Base-by-base conservation (phyloP, 2,329 filamentous ascomycete genomes). In the Curvularia spicifera region DNA sequence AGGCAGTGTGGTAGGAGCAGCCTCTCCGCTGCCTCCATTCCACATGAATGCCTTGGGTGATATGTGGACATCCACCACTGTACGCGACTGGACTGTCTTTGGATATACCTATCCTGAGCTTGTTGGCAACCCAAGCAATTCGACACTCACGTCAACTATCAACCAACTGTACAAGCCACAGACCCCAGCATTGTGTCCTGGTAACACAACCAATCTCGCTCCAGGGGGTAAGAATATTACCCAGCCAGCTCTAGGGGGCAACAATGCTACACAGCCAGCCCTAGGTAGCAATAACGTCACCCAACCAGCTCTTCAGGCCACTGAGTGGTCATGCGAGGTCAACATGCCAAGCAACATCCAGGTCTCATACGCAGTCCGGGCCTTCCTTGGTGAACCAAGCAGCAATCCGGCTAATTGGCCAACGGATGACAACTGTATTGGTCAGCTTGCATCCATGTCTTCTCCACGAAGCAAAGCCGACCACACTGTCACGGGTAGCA, bases 371-470 rank as follows among this genome's bases (percentile, higher is more conserved):
- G 67, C 69, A 2, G 71, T 75, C 13, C 68, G 71, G n/a, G 66
- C 65, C 15, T 75, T 75, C 65, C 60, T 75, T 20, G 72, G 72
- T 13, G 65, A 63, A 6, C 70, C 70, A 0, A 56, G 64, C 43
- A 28, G 54, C 1, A 65, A 73, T 42, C 69, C 71, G 1, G 63
- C 59, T 12, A 61, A 71, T 7, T 74, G 79, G 75, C 64, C 74
- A 5, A 75, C 72, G 1, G 77, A 78, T 53, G 66, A 70, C 24
- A 78, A 78, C 47, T 77, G 79, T 31, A 72, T 81, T 22, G 78
- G 79, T 29, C 78, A 77, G 37, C 71, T 79, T 33, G 67, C 72
- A 2, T 69, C 76, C 10, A 74, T 80, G 46, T 75, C 76, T 3
- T 75, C 73, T 29, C 69, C 78, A 15, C 70, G 57, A 56, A 71